phyloP scores from a whole-genome alignment of 1,284 basidiomycete genomes.

The Heterobasidion annosum region DNA sequence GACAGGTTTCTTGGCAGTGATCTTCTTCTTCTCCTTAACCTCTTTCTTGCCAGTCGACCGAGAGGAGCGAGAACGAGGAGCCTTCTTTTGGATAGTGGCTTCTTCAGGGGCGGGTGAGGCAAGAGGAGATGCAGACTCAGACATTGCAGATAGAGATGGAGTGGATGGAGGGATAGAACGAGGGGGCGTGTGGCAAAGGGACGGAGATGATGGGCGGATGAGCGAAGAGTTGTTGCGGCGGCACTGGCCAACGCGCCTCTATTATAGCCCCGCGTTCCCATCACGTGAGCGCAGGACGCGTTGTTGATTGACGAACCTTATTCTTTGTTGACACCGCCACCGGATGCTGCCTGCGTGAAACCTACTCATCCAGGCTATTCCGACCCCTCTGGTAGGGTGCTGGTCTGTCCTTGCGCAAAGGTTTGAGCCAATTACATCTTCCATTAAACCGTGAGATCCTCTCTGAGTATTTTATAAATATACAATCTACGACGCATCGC shows the following conservation, averaged over 20 bases:
- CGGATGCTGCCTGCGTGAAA: background rate
- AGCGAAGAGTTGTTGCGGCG: constrained; percentile 11
- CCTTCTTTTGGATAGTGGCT: background rate
- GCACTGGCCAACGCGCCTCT: constrained; percentile 8
- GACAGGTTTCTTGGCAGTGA: constrained; percentile 17
- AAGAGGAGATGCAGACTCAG: background rate
- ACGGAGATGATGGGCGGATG: constrained; percentile 12
- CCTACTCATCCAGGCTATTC: too few relatives aligned
- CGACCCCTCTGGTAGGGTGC: too few relatives aligned
- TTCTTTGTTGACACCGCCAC: constrained; percentile 9
- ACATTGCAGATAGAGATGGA: background rate
- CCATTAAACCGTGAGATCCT: too few relatives aligned
- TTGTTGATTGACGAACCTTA: constrained; percentile 27
- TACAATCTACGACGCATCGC: too few relatives aligned
- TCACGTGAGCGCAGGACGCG: constrained; percentile 24
- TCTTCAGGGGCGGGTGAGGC: background rate
- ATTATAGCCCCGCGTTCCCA: constrained; percentile 23
- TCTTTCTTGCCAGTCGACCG: constrained; percentile 30
- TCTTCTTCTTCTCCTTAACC: constrained; percentile 21
- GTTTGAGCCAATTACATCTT: too few relatives aligned
- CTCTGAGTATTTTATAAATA: too few relatives aligned
- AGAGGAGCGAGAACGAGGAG: constrained; percentile 6
- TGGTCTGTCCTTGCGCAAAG: too few relatives aligned
- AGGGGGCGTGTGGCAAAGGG: constrained; percentile 2
- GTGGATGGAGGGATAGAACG: background rate